Percentiles rank a stretch among this genome's conserved stretches.
Conservation (phyloP, 768 basidiomycete species). For the Phaeolepiota aurea region DNA sequence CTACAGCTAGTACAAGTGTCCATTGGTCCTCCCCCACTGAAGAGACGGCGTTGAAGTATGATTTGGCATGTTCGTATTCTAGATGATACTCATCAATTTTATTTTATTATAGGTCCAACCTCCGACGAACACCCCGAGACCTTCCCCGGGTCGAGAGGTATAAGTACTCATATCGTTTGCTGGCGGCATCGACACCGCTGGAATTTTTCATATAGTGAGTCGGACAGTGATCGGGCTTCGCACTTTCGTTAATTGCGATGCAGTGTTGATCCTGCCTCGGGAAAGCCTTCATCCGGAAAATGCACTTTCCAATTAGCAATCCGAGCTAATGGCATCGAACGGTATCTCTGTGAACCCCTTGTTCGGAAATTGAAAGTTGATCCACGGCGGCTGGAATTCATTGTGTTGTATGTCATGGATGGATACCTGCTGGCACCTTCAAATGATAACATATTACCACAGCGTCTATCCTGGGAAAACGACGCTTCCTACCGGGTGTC, state of each 20-base stretch:
- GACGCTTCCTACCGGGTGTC: slow-evolving; percentile 41
- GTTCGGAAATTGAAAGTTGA: slow-evolving; percentile 40
- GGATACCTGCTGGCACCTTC: background rate
- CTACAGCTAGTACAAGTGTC: slow-evolving; percentile 12
- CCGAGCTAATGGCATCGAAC: slow-evolving; percentile 47
- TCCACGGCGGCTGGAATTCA: slow-evolving; percentile 47
- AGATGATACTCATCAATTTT: background rate
- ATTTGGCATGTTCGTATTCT: too few species aligned
- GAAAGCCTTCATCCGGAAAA: slow-evolving; percentile 31
- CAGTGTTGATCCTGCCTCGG: slow-evolving; percentile 38
- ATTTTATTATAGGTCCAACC: background rate
- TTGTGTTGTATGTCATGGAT: slow-evolving; percentile 49
- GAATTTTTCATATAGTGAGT: slow-evolving; percentile 48
- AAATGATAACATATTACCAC: background rate
- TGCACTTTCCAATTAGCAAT: slow-evolving; percentile 48
- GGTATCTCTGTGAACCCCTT: slow-evolving; percentile 39
- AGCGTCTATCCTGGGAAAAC: slow-evolving; percentile 57
- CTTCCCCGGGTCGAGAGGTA: slow-evolving; percentile 29
- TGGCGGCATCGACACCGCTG: slow-evolving; percentile 32
- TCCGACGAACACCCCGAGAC: slow-evolving; percentile 13
- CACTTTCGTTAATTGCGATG: background rate
- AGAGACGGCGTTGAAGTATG: slow-evolving; percentile 15
- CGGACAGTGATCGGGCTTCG: background rate
- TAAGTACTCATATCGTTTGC: slow-evolving; percentile 44
- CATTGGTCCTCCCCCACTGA: slow-evolving; percentile 13